Percentiles rank a stretch among this genome's conserved stretches.
Conservation (phyloP, 768 basidiomycete species). For the Heimioporus sp. region DNA sequence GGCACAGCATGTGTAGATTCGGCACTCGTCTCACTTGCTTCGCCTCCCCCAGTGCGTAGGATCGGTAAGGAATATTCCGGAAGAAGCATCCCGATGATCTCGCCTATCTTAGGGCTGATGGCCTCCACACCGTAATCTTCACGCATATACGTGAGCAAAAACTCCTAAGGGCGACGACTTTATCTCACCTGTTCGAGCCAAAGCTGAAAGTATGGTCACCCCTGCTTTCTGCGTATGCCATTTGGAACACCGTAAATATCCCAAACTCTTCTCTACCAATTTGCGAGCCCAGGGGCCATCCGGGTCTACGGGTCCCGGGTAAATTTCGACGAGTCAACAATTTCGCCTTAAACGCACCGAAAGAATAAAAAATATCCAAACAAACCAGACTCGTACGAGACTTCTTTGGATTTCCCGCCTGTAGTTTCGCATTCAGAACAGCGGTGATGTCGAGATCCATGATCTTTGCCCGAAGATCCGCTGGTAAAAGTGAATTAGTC, state of each 20-base stretch:
- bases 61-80: background rate
- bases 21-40: no score
- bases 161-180: background rate
- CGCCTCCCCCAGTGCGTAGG: no score
- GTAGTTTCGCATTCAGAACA: background rate
- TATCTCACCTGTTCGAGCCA: conserved; percentile 3
- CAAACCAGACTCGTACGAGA: conserved; percentile 4
- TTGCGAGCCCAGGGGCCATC: background rate
- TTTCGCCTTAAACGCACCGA: background rate
- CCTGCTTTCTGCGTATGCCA: conserved; percentile 6
- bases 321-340: background rate
- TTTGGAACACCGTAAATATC: background rate
- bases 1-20: background rate
- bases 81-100: conserved; percentile 5
- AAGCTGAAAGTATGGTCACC: conserved; percentile 3
- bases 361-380: conserved; percentile 5
- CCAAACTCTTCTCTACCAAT: background rate
- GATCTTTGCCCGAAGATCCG: background rate
- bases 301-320: background rate
- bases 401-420: background rate
- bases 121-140: conserved; percentile 3
- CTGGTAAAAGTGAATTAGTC: background rate
- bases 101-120: background rate
- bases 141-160: background rate
- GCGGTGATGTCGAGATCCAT: background rate